These are phyloP conservation scores for Stenogyne calaminthoides DNA, from an alignment of 305 asterid genomes.

Conservation along the genomic window DNA sequence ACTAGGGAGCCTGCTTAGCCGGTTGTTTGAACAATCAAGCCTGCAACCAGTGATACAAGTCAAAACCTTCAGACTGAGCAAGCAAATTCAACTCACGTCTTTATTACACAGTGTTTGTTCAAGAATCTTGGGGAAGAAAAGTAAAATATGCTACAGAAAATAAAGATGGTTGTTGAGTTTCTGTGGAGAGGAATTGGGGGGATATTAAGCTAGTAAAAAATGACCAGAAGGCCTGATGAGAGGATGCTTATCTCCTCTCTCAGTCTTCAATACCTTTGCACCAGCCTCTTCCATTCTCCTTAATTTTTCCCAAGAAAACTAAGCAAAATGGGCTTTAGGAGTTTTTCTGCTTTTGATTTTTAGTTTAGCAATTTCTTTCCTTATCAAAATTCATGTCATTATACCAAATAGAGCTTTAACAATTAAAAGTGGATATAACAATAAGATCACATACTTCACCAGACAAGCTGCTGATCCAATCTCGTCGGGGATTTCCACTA, in stretches of 20 bases:
- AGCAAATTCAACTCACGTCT: conserved; percentile 23
- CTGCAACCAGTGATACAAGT: conserved; percentile 46
- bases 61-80: conserved; percentile 28
- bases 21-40: conserved; percentile 92
- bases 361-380: not conserved
- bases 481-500: conserved; percentile 75
- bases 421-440: conserved; percentile 26
- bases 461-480: conserved; percentile 77
- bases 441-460: conserved; percentile 67
- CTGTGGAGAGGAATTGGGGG: not conserved
- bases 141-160: not conserved
- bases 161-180: not conserved
- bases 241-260: not conserved
- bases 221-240: not conserved
- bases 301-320: conserved; percentile 3
- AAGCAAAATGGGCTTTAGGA: not conserved
- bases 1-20: conserved; percentile 65
- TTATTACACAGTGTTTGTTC: conserved; percentile 2
- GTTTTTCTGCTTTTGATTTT: not conserved
- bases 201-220: not conserved
- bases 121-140: not conserved
- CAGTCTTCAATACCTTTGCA: not conserved
- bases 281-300: conserved; percentile 4
- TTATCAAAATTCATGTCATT: not conserved
- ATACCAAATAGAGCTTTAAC: conserved; percentile 2